Conservation (phyloP, 495 filamentous ascomycete species). For the Cercophora newfieldiana region DNA sequence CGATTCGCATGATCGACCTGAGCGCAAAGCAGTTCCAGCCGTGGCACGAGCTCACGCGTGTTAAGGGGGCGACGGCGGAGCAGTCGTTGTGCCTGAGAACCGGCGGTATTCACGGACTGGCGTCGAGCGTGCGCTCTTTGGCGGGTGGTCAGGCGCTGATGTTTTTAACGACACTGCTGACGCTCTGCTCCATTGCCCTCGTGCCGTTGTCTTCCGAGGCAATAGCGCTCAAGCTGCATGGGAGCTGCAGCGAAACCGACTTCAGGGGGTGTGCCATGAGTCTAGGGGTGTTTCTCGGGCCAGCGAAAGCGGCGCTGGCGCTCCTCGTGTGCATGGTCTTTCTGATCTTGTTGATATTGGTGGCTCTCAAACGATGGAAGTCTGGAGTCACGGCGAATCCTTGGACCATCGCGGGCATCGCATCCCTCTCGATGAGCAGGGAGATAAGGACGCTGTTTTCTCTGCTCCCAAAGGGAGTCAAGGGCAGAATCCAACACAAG, state of each 20-base stretch:
- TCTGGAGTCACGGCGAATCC: constrained; percentile 42
- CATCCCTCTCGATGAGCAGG: constrained; percentile 36
- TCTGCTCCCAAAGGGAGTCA: constrained; percentile 25
- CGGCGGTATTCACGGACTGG: constrained; percentile 27
- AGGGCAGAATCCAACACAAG: constrained; percentile 24
- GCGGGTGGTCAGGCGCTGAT: constrained; percentile 30
- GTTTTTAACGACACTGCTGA: constrained; percentile 32
- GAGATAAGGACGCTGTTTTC: constrained; percentile 32
- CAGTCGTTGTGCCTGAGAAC: constrained; percentile 36
- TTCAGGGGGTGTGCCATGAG: constrained; percentile 38
- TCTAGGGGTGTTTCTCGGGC: constrained; percentile 34
- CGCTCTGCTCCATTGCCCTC: constrained; percentile 31
- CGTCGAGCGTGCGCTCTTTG: constrained; percentile 28
- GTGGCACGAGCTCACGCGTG: constrained; percentile 37
- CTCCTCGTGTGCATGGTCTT: constrained; percentile 32
- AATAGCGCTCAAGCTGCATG: constrained; percentile 34
- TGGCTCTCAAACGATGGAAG: constrained; percentile 31
- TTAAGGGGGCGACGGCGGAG: constrained; percentile 23
- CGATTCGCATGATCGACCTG: constrained; percentile 38
- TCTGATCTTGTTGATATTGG: constrained; percentile 26
- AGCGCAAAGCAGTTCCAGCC: constrained; percentile 40
- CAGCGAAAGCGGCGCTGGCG: constrained; percentile 28
- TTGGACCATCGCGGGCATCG: constrained; percentile 42
- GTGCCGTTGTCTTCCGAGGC: constrained; percentile 38
- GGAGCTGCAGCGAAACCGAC: constrained; percentile 26